These are phyloP conservation scores for Wickerhamomyces silvicola DNA, from an alignment of 805 yeast species.

Conservation along the genomic window DNA sequence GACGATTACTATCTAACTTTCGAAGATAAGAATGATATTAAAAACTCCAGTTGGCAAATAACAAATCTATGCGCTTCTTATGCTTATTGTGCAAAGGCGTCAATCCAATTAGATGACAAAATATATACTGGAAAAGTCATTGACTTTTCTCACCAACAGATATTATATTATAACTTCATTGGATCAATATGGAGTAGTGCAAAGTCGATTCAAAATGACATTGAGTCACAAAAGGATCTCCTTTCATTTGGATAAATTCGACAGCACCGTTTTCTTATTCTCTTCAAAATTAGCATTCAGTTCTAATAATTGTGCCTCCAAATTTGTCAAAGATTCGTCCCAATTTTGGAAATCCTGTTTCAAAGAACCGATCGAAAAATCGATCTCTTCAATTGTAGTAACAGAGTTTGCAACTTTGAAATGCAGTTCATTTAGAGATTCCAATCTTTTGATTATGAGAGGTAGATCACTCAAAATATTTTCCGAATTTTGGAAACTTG, in stretches of 20 bases:
- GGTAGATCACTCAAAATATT: constrained; percentile 21
- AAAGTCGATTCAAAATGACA: too few relatives aligned
- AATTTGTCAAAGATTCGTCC: constrained; percentile 16
- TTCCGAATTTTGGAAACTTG: constrained; percentile 11
- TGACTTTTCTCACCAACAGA: too few relatives aligned
- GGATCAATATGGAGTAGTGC: too few relatives aligned
- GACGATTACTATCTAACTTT: constrained; percentile 25
- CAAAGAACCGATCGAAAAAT: constrained; percentile 14
- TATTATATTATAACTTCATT: too few relatives aligned
- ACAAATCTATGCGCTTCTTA: constrained; percentile 40
- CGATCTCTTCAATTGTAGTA: constrained; percentile 15
- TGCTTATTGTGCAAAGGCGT: constrained; percentile 54
- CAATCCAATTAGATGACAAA: too few relatives aligned
- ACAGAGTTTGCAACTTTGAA: constrained; percentile 12
- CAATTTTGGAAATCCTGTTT: constrained; percentile 21
- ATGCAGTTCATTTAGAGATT: constrained; percentile 21
- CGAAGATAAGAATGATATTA: constrained; percentile 14
- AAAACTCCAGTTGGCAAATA: constrained; percentile 43
- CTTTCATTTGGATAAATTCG: not conserved
- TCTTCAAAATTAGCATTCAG: constrained; percentile 14
- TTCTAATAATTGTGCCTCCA: constrained; percentile 19
- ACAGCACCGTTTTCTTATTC: constrained; percentile 2
- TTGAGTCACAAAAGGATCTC: too few relatives aligned
- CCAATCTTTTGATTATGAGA: constrained; percentile 20
- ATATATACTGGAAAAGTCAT: too few relatives aligned